These are phyloP conservation scores for Diaporthe ilicicola DNA, from an alignment of 2,329 filamentous ascomycete genomes.

Conservation along the genomic window DNA sequence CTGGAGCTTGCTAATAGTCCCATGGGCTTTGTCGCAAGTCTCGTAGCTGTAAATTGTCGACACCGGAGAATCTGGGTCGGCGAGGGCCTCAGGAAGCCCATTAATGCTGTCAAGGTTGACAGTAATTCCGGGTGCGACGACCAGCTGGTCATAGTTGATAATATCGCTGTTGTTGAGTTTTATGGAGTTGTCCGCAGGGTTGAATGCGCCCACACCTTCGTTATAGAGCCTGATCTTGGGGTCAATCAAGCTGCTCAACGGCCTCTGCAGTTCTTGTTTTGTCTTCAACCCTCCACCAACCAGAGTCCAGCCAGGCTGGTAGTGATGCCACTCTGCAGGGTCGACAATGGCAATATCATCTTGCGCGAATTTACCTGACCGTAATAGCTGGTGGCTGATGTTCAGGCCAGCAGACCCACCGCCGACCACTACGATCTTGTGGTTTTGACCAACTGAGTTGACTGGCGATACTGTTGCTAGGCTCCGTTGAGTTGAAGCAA, in stretches of 20 bases:
- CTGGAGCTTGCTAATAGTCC: constrained; percentile 45
- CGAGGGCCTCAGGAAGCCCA: constrained; percentile 45
- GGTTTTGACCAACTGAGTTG: not conserved
- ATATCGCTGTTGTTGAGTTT: constrained; percentile 45
- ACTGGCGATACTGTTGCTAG: not conserved
- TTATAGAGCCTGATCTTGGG: constrained; percentile 47
- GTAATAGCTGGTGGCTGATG: constrained; percentile 34
- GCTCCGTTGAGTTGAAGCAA: not conserved
- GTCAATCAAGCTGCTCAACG: constrained; percentile 43
- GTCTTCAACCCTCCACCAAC: constrained; percentile 46
- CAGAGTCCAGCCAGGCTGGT: constrained; percentile 48
- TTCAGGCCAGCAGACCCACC: constrained; percentile 38
- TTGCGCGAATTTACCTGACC: constrained; percentile 39
- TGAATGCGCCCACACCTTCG: constrained; percentile 43
- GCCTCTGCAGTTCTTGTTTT: constrained; percentile 40
- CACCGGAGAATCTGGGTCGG: constrained; percentile 44
- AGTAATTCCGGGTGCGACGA: constrained; percentile 48
- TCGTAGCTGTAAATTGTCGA: constrained; percentile 48
- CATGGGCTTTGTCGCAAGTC: constrained; percentile 45
- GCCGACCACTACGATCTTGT: constrained; percentile 36
- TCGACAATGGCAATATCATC: constrained; percentile 47
- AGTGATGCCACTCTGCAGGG: constrained; percentile 45
- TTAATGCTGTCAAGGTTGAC: constrained; percentile 45
- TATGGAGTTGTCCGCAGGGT: constrained; percentile 46
- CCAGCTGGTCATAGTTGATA: constrained; percentile 47